Conservation (phyloP, 306 rosid species). For the Elaeagnus macrophylla region DNA sequence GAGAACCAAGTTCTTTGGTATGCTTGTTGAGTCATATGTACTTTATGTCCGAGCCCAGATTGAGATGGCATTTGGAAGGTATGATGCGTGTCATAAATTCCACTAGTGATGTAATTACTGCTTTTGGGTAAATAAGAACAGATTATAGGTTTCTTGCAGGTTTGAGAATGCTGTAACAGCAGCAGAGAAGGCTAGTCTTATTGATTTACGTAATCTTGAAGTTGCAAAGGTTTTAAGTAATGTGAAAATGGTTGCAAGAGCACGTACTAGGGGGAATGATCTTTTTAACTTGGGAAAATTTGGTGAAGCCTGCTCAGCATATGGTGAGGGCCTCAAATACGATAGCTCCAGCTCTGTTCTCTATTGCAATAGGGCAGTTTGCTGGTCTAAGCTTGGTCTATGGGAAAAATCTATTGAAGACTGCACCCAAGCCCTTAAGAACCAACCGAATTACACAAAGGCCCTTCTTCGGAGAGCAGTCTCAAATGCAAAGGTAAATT, state of each 20-base stretch:
- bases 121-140: constrained; percentile 25
- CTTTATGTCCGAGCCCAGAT: constrained; percentile 58
- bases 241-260: constrained; percentile 65
- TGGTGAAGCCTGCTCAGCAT: constrained; percentile 75
- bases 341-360: constrained; percentile 59
- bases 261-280: constrained; percentile 71
- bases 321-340: constrained; percentile 84
- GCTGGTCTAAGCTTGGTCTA: constrained; percentile 82
- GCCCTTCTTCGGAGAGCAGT: constrained; percentile 79
- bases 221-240: constrained; percentile 41
- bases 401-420: constrained; percentile 89
- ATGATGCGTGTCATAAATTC: constrained; percentile 10
- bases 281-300: constrained; percentile 65
- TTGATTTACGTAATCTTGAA: constrained; percentile 48
- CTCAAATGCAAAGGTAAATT: constrained; percentile 66
- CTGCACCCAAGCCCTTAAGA: constrained; percentile 72
- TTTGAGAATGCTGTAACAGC: constrained; percentile 67
- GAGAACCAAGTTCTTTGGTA: constrained; percentile 56
- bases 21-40: constrained; percentile 69
- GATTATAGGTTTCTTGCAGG: constrained; percentile 44
- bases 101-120: background rate
- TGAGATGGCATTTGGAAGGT: constrained; percentile 96
- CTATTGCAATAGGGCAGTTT: constrained; percentile 81
- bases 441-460: constrained; percentile 72
- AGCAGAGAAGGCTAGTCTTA: constrained; percentile 56